Evolutionary conservation across 768 basidiomycete species (phyloP).

Genomic region (Sarcodon sp.): DNA sequence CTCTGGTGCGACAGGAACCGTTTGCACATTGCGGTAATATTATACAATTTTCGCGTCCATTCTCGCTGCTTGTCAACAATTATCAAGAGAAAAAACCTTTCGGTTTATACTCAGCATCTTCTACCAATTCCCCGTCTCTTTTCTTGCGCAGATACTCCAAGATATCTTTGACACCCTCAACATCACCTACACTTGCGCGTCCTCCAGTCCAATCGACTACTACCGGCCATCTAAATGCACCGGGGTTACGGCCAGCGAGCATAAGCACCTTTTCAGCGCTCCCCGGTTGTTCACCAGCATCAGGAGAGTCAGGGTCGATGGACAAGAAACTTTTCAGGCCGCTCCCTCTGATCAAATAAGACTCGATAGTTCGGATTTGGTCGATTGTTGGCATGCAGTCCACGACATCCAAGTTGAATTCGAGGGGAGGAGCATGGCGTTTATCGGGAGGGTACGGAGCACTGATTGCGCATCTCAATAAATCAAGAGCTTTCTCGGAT

Average conservation of each 20-base stretch:
- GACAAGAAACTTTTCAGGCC: slow-evolving; percentile 35
- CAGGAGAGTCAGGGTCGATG: slow-evolving; percentile 37
- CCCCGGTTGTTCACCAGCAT: slow-evolving; percentile 23
- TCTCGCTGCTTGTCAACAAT: background rate
- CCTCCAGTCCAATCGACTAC: slow-evolving; percentile 71
- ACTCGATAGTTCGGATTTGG: slow-evolving; percentile 54
- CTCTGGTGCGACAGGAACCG: no score
- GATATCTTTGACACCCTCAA: slow-evolving; percentile 56
- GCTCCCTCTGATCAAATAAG: slow-evolving; percentile 35
- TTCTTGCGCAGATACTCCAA: slow-evolving; percentile 52
- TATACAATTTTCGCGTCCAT: no score
- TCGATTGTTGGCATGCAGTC: slow-evolving; percentile 55
- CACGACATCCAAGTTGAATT: slow-evolving; percentile 62
- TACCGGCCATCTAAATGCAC: slow-evolving; percentile 64
- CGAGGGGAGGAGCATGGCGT: slow-evolving; percentile 34
- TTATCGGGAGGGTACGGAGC: slow-evolving; percentile 46
- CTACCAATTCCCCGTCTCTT: slow-evolving; percentile 49
- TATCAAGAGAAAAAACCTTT: slow-evolving; percentile 29
- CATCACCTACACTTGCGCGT: slow-evolving; percentile 48
- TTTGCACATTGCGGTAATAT: no score
- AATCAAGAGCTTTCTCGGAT: slow-evolving; percentile 44
- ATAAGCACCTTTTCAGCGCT: slow-evolving; percentile 31
- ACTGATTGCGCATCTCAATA: slow-evolving; percentile 47
- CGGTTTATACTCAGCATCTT: slow-evolving; percentile 30
- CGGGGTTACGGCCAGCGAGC: slow-evolving; percentile 42